These are phyloP conservation scores for Lunasporangiospora selenospora DNA, from an alignment of 192 early-diverging fungal species.

Conservation along the genomic window DNA sequence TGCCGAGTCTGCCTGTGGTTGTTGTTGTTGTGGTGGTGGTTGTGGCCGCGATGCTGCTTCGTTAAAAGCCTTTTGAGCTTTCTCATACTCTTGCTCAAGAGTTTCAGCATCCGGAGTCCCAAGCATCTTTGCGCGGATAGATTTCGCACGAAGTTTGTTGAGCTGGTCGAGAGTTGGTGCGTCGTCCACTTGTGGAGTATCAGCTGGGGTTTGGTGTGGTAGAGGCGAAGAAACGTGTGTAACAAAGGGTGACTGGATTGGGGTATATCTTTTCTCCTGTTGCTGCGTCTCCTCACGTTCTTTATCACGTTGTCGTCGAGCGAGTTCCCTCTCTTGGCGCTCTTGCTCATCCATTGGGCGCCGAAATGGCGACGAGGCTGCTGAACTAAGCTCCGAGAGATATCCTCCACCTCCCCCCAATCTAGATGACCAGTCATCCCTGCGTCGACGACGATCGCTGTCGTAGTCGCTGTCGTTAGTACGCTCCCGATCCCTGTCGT, in stretches of 20 bases:
- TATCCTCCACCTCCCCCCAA: slow-evolving; percentile 1
- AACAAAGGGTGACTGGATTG: slow-evolving; percentile 41
- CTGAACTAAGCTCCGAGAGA: slow-evolving; percentile 36
- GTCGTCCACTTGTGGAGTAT: not conserved
- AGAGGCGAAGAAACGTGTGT: slow-evolving; percentile 43
- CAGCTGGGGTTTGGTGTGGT: slow-evolving; percentile 23
- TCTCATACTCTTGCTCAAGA: slow-evolving; percentile 76
- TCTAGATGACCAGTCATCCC: not conserved
- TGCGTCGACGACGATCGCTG: not conserved
- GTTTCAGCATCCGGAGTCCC: slow-evolving; percentile 63
- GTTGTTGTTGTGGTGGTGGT: not conserved
- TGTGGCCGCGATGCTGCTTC: slow-evolving; percentile 5
- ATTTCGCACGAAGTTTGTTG: slow-evolving; percentile 85
- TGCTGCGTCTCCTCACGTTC: slow-evolving; percentile 39
- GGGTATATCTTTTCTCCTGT: slow-evolving; percentile 30
- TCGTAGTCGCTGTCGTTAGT: not conserved
- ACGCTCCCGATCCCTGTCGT: not conserved
- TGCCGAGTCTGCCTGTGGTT: slow-evolving; percentile 15
- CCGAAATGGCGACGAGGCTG: slow-evolving; percentile 45
- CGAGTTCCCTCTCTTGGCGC: slow-evolving; percentile 30
- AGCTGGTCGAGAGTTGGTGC: slow-evolving; percentile 63
- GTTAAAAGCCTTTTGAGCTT: slow-evolving; percentile 59
- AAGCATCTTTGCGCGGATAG: slow-evolving; percentile 82
- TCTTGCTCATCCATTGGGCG: slow-evolving; percentile 44
- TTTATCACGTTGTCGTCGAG: slow-evolving; percentile 18